Evolutionary conservation across 2,329 filamentous ascomycete species (phyloP).

Genomic region (Pseudogymnoascus sp.): DNA sequence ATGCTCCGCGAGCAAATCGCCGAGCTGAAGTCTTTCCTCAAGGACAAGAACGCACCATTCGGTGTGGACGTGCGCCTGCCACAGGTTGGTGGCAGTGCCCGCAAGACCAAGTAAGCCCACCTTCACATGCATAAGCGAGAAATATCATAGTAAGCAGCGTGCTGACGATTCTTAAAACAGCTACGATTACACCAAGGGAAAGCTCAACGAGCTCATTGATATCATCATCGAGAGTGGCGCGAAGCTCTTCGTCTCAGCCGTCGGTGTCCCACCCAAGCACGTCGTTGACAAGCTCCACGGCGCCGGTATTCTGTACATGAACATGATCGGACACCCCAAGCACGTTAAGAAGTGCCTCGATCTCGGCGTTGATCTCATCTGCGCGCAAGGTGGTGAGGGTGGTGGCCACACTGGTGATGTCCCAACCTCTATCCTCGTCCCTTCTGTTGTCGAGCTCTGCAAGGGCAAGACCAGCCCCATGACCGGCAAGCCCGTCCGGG

Average conservation of each 20-base stretch:
- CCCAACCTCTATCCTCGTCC: slow-evolving; percentile 86
- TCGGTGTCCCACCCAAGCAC: slow-evolving; percentile 83
- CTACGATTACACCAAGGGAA: slow-evolving; percentile 99
- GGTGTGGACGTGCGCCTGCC: slow-evolving; percentile 90
- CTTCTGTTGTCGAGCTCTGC: slow-evolving; percentile 77
- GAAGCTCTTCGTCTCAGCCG: slow-evolving; percentile 91
- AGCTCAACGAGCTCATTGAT: slow-evolving; percentile 82
- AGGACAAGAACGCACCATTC: slow-evolving; percentile 90
- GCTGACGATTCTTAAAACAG: slow-evolving; percentile 41
- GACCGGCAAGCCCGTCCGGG: slow-evolving; percentile 80
- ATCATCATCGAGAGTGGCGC: slow-evolving; percentile 90
- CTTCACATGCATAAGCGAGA: slow-evolving; percentile 3
- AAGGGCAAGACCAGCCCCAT: slow-evolving; percentile 78
- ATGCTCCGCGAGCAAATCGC: slow-evolving; percentile 94
- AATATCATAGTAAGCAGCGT: slow-evolving; percentile 15
- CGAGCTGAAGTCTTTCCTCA: slow-evolving; percentile 82
- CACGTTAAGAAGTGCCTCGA: slow-evolving; percentile 95
- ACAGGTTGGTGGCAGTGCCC: slow-evolving; percentile 86
- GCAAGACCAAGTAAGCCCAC: slow-evolving; percentile 75
- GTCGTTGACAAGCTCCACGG: slow-evolving; percentile 88
- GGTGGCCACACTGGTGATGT: slow-evolving; percentile 95
- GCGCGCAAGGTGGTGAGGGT: slow-evolving; percentile 95
- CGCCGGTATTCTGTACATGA: slow-evolving; percentile 91
- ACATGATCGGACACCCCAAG: slow-evolving; percentile 99
- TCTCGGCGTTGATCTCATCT: slow-evolving; percentile 90